Base-by-base conservation (phyloP, 2,329 filamentous ascomycete genomes). In the Xylaria sp. region DNA sequence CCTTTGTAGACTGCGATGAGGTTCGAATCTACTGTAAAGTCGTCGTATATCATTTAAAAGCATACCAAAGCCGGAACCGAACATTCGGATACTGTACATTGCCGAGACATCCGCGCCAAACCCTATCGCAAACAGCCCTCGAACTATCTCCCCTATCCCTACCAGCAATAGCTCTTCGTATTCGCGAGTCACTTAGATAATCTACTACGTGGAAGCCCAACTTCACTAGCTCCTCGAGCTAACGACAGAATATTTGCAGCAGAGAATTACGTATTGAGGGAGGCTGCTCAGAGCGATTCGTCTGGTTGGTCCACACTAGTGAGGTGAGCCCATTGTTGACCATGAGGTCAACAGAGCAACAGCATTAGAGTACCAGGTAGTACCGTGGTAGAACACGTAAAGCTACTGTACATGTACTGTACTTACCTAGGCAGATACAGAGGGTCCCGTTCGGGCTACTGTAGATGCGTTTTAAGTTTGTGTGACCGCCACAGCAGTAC, bases 401-500 rank as follows among this genome's bases (percentile, higher is more conserved):
- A 40, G 15, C 7, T 40, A 40, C 13, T 35, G 13, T 35, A 35
- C 31, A 13, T 35, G 13, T 53, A 23, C 37, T 27, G 23, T 54
- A 21, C 25, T 15, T 43, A 25, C n/a, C n/a, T n/a, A n/a, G n/a
- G n/a, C n/a, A n/a, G n/a, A n/a, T n/a, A n/a, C n/a, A n/a, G n/a
- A n/a, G n/a, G n/a, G n/a, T n/a, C n/a, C n/a, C n/a, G n/a, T n/a
- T n/a, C n/a, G n/a, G n/a, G n/a, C n/a, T n/a, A n/a, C n/a, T n/a
- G n/a, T n/a, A n/a, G n/a, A n/a, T n/a, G n/a, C n/a, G 17, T 27
- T 23, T 33, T 46, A 10, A 27, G 40, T 37, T 46, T 54, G 37
- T 54, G 52, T 54, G 52, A 46, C 52, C 40, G 38, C 51, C 35
- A 38, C 13, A 38, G 21, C 15, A 37, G 47, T 38, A 52, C 35